phyloP scores from a whole-genome alignment of 129 eudicot genomes.

The Ambrosia trifida region DNA sequence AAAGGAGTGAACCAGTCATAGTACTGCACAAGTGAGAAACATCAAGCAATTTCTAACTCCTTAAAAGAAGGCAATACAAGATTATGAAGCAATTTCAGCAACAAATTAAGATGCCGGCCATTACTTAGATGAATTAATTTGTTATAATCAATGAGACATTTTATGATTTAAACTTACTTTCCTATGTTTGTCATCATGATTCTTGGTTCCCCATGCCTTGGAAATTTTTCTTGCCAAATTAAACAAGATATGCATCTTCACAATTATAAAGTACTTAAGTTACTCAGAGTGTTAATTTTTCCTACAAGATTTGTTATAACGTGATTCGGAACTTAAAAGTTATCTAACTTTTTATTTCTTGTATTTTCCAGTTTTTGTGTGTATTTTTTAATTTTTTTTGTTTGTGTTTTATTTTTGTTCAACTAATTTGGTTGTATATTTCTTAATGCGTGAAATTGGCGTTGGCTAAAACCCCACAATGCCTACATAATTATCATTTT shows the following conservation, averaged over 20 bases:
- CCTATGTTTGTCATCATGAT: conserved; percentile 10
- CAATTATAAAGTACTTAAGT: conserved; percentile 82
- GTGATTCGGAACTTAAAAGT: no score
- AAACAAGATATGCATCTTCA: conserved; percentile 75
- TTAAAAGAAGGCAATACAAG: no score
- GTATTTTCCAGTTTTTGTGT: no score
- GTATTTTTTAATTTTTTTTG: background rate
- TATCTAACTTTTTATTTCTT: no score
- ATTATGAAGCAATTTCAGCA: no score
- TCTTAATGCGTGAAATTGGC: conserved; percentile 12
- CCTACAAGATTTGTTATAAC: no score
- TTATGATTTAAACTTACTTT: background rate
- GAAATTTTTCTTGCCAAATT: conserved; percentile 80
- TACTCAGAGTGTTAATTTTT: conserved; percentile 56
- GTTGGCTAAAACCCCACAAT: background rate
- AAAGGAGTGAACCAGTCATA: no score
- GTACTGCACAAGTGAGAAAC: no score
- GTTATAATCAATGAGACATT: background rate
- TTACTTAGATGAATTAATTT: background rate
- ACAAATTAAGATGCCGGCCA: conserved; percentile 4
- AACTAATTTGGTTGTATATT: background rate
- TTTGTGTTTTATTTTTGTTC: no score
- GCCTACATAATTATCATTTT: background rate
- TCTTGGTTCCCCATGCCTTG: conserved; percentile 76
- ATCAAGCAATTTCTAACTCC: no score